phyloP scores from a whole-genome alignment of 441 rosid genomes.

The Erodium trifolium region DNA sequence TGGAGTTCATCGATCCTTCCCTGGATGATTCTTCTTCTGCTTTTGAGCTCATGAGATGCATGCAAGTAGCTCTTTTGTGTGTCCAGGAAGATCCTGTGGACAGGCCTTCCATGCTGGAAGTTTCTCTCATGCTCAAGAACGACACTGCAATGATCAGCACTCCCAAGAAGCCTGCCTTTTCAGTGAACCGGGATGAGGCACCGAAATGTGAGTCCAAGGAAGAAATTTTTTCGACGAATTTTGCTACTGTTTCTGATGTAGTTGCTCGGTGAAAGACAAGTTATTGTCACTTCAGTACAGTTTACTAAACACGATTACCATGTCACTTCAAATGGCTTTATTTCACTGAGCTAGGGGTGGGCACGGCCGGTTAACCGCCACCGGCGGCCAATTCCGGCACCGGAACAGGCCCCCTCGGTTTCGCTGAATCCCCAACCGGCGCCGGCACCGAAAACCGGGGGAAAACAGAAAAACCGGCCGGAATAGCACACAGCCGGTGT shows the following conservation, averaged over 20 bases:
- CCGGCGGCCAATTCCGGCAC: too few relatives aligned
- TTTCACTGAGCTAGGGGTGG: too few relatives aligned
- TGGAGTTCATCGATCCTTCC: slow-evolving; percentile 14
- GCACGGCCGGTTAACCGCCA: too few relatives aligned
- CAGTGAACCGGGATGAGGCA: background rate
- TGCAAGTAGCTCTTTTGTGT: slow-evolving; percentile 12
- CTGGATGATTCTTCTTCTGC: slow-evolving; percentile 14
- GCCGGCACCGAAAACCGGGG: too few relatives aligned
- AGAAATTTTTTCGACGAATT: background rate
- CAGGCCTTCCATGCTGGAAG: slow-evolving; percentile 15
- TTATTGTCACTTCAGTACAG: too few relatives aligned
- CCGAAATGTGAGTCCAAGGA: background rate
- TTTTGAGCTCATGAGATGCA: slow-evolving; percentile 9
- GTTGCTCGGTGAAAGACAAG: background rate
- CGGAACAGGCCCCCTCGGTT: too few relatives aligned
- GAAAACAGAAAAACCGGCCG: too few relatives aligned
- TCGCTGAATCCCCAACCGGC: too few relatives aligned
- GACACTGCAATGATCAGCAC: background rate
- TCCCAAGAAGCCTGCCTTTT: slow-evolving; percentile 19
- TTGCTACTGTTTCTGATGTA: background rate
- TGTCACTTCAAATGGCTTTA: too few relatives aligned
- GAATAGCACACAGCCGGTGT: too few relatives aligned
- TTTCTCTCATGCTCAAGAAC: slow-evolving; percentile 2
- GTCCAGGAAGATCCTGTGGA: slow-evolving; percentile 13
- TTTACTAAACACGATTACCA: too few relatives aligned